phyloP scores from a whole-genome alignment of 1,139 yeast species.

The Saccharomyces hybrid region DNA sequence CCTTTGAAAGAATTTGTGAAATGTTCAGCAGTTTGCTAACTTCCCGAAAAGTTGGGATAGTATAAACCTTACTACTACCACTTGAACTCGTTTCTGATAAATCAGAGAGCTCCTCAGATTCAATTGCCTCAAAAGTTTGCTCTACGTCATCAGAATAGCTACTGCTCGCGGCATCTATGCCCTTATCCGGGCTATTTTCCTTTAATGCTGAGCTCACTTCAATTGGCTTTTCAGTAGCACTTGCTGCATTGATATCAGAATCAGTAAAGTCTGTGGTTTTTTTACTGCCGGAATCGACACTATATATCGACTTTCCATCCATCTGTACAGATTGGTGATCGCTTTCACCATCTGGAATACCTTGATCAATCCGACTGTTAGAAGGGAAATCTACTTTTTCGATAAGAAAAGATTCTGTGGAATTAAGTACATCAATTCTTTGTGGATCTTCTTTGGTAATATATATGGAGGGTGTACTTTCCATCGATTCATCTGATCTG shows the following conservation, averaged over 20 bases:
- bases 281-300: background rate
- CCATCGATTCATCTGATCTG: slow-evolving; percentile 5
- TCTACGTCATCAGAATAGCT: background rate
- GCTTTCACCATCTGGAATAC: background rate
- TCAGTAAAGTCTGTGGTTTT: background rate
- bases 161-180: background rate
- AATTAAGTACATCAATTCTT: background rate
- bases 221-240: background rate
- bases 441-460: slow-evolving; percentile 2
- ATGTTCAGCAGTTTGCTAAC: slow-evolving; percentile 13
- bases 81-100: slow-evolving; percentile 2
- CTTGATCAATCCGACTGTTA: background rate
- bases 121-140: background rate
- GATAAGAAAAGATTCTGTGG: background rate
- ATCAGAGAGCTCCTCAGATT: background rate
- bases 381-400: background rate
- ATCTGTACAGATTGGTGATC: background rate
- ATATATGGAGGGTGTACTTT: slow-evolving; percentile 7
- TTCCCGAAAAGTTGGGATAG: slow-evolving; percentile 25
- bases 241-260: background rate
- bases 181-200: background rate
- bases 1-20: slow-evolving; percentile 15
- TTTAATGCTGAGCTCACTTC: background rate
- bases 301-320: background rate
- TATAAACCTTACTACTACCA: slow-evolving; percentile 11